Conservation (phyloP, 2,329 filamentous ascomycete species). For the Pseudopithomyces chartarum region DNA sequence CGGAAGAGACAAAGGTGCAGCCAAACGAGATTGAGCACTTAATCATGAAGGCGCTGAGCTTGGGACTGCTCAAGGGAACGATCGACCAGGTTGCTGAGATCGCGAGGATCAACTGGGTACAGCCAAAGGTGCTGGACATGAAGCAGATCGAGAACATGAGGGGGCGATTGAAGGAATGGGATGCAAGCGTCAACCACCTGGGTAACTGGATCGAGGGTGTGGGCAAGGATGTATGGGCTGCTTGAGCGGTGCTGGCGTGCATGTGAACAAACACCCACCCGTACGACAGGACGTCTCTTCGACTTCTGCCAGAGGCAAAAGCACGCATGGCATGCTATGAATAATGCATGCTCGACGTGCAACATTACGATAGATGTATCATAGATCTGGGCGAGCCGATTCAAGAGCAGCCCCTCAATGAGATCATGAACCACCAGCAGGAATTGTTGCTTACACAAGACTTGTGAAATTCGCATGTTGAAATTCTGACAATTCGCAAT, state of each 20-base stretch:
- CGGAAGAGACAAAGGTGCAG: constrained; percentile 88
- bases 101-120: constrained; percentile 96
- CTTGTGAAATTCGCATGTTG: neutral
- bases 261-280: neutral
- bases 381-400: neutral
- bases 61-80: constrained; percentile 85
- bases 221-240: constrained; percentile 95
- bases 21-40: constrained; percentile 94
- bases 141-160: constrained; percentile 94
- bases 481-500: too few species aligned
- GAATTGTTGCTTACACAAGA: neutral
- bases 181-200: constrained; percentile 91
- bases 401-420: constrained; percentile 3
- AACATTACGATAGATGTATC: constrained; percentile 3
- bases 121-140: constrained; percentile 96
- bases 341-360: neutral
- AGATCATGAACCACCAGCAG: neutral
- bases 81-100: constrained; percentile 97
- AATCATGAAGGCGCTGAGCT: constrained; percentile 97
- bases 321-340: neutral
- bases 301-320: neutral
- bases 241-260: constrained; percentile 39
- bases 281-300: neutral
- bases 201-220: constrained; percentile 96
- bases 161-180: constrained; percentile 87